These are phyloP conservation scores for Tausonia pullulans DNA, from an alignment of 1,284 basidiomycete genomes.

Conservation along the genomic window DNA sequence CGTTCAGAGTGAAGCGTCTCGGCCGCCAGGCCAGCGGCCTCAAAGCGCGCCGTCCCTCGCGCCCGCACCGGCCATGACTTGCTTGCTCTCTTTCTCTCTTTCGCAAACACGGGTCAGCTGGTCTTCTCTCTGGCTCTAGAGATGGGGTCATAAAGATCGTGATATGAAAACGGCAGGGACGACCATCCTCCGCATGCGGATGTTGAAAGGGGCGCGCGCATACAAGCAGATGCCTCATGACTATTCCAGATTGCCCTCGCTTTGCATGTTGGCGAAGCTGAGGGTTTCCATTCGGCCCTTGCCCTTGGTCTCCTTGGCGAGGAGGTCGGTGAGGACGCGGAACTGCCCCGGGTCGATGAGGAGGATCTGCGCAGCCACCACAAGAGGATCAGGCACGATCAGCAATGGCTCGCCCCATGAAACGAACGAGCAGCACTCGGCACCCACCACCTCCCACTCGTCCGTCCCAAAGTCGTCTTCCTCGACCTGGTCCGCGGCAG, in stretches of 20 bases:
- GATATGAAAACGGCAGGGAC: too few species aligned
- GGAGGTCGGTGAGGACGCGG: constrained; percentile 73
- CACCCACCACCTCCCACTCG: constrained; percentile 80
- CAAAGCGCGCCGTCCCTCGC: too few species aligned
- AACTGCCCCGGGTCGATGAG: constrained; percentile 89
- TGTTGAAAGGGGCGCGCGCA: background rate
- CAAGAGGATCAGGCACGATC: background rate
- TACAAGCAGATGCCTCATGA: background rate
- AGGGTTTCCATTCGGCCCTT: constrained; percentile 79
- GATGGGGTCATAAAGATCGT: too few species aligned
- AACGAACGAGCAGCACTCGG: too few species aligned
- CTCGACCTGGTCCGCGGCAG: constrained; percentile 71
- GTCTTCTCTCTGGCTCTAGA: too few species aligned
- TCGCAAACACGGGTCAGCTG: too few species aligned
- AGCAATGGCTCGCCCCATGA: background rate
- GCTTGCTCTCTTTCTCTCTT: too few species aligned
- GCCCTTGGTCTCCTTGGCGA: constrained; percentile 70
- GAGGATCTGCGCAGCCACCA: constrained; percentile 47
- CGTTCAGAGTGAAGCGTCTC: too few species aligned
- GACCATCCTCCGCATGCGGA: too few species aligned
- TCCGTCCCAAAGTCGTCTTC: constrained; percentile 61
- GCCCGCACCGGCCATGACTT: too few species aligned
- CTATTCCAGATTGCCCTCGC: constrained; percentile 18
- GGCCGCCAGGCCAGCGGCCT: too few species aligned
- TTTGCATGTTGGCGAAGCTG: constrained; percentile 46